Conservation (phyloP, 1,284 basidiomycete genomes). For the Lentinus polychrous region DNA sequence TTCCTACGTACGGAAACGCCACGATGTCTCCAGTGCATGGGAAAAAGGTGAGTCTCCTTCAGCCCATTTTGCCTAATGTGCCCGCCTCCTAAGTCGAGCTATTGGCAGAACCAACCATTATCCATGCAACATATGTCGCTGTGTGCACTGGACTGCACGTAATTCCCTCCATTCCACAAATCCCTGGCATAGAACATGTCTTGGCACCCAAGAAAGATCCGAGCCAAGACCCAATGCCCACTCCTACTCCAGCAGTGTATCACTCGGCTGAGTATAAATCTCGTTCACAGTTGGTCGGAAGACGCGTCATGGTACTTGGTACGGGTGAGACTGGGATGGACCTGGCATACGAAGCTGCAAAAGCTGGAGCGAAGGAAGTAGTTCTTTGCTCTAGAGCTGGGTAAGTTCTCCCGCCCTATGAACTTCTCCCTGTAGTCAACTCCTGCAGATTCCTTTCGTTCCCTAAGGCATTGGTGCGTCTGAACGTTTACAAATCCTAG, state of each 20-base stretch:
- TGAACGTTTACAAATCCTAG: neutral
- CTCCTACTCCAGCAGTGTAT: conserved; percentile 28
- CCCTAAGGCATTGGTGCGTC: conserved; percentile 47
- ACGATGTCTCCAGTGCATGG: conserved; percentile 20
- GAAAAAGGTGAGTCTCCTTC: conserved; percentile 16
- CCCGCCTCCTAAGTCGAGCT: neutral
- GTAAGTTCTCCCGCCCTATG: conserved; percentile 16
- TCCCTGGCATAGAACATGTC: conserved; percentile 41
- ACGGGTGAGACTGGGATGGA: conserved; percentile 68
- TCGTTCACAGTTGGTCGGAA: conserved; percentile 37
- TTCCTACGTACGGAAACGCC: conserved; percentile 22
- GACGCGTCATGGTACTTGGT: conserved; percentile 50
- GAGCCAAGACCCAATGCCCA: conserved; percentile 11
- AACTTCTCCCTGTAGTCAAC: neutral
- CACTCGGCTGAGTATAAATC: conserved; percentile 50
- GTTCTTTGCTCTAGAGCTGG: conserved; percentile 47
- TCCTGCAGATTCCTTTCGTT: conserved; percentile 45
- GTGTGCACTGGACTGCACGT: conserved; percentile 49
- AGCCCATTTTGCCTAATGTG: neutral
- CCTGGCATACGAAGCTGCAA: conserved; percentile 45
- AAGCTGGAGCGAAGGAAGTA: conserved; percentile 47
- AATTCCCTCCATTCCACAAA: conserved; percentile 38
- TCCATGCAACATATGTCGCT: conserved; percentile 33
- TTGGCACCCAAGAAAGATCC: neutral
- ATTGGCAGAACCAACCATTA: conserved; percentile 6